Conservation (phyloP, 805 yeast species). For the Metschnikowia borealis region DNA sequence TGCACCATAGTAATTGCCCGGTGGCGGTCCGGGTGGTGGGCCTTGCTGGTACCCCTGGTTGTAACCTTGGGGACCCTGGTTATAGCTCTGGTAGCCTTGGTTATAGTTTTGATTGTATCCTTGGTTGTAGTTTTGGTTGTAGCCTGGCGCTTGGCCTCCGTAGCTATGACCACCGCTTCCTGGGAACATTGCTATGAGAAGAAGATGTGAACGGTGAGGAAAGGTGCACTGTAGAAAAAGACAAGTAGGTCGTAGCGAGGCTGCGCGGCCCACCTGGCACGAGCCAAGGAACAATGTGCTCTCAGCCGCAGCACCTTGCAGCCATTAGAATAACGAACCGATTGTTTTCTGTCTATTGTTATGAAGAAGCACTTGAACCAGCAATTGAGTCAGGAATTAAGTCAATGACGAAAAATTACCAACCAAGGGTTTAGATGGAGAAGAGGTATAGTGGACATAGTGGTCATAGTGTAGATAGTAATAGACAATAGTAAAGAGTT, state of each 20-base stretch:
- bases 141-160: constrained; percentile 10
- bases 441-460: too few species aligned
- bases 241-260: background rate
- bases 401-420: too few species aligned
- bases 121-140: constrained; percentile 10
- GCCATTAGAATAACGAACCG: background rate
- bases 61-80: constrained; percentile 4
- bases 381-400: too few species aligned
- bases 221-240: background rate
- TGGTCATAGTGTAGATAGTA: too few species aligned
- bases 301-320: constrained; percentile 2
- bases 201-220: background rate
- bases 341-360: background rate
- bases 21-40: constrained; percentile 13
- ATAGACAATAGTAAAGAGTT: too few species aligned
- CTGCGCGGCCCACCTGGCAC: constrained; percentile 1
- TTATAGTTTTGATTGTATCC: constrained; percentile 8
- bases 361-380: background rate
- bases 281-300: background rate
- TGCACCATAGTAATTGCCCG: constrained; percentile 20
- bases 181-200: constrained; percentile 20
- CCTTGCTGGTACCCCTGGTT: background rate
- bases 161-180: constrained; percentile 21
- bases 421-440: too few species aligned
- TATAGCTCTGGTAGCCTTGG: constrained; percentile 7